These are phyloP conservation scores for Penicillium silybi DNA, from an alignment of 495 filamentous ascomycete genomes.

Conservation along the genomic window DNA sequence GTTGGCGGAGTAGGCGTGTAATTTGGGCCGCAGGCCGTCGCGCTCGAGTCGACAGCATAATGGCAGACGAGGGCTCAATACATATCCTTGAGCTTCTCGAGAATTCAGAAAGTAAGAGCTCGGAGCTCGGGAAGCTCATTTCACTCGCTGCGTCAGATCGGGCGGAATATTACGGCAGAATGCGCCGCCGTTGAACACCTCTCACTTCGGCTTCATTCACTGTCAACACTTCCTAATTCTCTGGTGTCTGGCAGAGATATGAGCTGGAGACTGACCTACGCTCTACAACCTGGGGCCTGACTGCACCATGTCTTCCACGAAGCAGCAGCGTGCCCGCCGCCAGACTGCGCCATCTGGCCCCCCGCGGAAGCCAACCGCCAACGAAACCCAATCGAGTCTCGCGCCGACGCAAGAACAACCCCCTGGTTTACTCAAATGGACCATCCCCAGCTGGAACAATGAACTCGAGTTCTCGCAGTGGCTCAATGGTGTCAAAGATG, in stretches of 20 bases:
- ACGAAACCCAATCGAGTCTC: conserved; percentile 21
- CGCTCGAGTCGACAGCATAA: conserved; percentile 30
- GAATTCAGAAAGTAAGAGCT: conserved; percentile 1
- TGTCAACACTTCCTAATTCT: background rate
- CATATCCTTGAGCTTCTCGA: background rate
- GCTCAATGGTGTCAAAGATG: conserved; percentile 60
- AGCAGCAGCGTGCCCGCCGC: conserved; percentile 36
- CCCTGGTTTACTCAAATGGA: conserved; percentile 1
- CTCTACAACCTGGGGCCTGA: conserved; percentile 3
- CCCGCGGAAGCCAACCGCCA: conserved; percentile 27
- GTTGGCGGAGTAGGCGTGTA: conserved; percentile 16
- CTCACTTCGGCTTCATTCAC: conserved; percentile 8
- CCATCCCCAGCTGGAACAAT: conserved; percentile 24
- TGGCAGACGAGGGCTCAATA: conserved; percentile 2
- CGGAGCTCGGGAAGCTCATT: conserved; percentile 19
- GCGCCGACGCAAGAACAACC: conserved; percentile 22
- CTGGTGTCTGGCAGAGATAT: conserved; percentile 7
- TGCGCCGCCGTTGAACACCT: conserved; percentile 21
- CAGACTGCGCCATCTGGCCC: conserved; percentile 42
- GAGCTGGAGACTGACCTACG: background rate
- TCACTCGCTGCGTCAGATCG: conserved; percentile 28
- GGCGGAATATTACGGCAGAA: conserved; percentile 40
- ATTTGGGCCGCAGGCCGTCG: conserved; percentile 23
- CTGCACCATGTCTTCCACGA: conserved; percentile 24
- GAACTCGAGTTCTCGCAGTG: conserved; percentile 60